These are phyloP conservation scores for Juncus inflexus DNA, from an alignment of 176 grass and related monocot species.

Conservation along the genomic window DNA sequence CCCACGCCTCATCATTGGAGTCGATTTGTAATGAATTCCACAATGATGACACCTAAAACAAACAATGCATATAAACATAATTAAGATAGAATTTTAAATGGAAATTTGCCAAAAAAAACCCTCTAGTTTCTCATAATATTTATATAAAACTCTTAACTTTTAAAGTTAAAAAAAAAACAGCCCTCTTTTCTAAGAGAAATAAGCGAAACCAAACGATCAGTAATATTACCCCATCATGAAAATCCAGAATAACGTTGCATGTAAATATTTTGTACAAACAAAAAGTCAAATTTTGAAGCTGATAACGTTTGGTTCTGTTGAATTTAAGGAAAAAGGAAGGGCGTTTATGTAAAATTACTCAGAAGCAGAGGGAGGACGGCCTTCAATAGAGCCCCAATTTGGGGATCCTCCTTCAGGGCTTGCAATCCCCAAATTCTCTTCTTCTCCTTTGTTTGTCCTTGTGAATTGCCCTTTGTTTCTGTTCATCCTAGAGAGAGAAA, in stretches of 20 bases:
- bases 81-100: too few relatives aligned
- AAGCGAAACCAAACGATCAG: too few relatives aligned
- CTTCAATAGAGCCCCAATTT: conserved; percentile 75
- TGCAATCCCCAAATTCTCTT: conserved; percentile 37
- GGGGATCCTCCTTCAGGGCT: conserved; percentile 52
- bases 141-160: too few relatives aligned
- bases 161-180: too few relatives aligned
- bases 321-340: conserved; percentile 12
- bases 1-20: conserved; percentile 97
- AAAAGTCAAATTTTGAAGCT: background rate
- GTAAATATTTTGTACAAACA: background rate
- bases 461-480: conserved; percentile 97
- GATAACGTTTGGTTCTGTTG: conserved; percentile 8
- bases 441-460: conserved; percentile 79
- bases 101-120: too few relatives aligned
- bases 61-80: conserved; percentile 7
- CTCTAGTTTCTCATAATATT: too few relatives aligned
- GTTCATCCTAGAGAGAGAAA: conserved; percentile 70
- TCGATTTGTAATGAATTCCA: conserved; percentile 58
- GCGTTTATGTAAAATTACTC: conserved; percentile 43
- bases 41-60: conserved; percentile 85
- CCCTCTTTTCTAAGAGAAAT: too few relatives aligned
- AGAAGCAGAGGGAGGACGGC: conserved; percentile 74
- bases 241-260: too few relatives aligned
- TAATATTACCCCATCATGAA: too few relatives aligned